Percentiles rank a stretch among this genome's conserved stretches.
Conservation (phyloP, 306 rosid species). For the Fragaria nilgerrensis region DNA sequence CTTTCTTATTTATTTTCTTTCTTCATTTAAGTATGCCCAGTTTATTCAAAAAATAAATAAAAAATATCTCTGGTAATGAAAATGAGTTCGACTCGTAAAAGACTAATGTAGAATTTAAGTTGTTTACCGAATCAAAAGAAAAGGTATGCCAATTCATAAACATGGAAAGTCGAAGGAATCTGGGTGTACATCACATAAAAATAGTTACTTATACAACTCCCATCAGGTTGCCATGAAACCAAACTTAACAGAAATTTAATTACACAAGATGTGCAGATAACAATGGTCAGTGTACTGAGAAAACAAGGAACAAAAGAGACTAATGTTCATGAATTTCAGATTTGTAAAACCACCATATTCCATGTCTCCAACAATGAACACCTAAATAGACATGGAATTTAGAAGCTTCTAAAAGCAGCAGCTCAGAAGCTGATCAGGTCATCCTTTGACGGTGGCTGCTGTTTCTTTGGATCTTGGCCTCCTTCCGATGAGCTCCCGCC, state of each 20-base stretch:
- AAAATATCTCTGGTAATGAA: too few relatives aligned
- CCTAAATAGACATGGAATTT: slow-evolving; percentile 21
- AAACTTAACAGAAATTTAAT: slow-evolving; percentile 16
- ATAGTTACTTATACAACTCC: not conserved
- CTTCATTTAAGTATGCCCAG: too few relatives aligned
- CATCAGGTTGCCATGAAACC: slow-evolving; percentile 2
- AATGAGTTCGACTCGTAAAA: too few relatives aligned
- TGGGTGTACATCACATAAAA: not conserved
- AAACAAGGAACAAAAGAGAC: not conserved
- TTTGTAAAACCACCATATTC: slow-evolving; percentile 11
- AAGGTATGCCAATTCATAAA: too few relatives aligned
- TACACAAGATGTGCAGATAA: slow-evolving; percentile 22
- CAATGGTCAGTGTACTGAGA: slow-evolving; percentile 9
- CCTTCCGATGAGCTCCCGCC: slow-evolving; percentile 54
- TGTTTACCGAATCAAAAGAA: too few relatives aligned
- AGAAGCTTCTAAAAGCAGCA: not conserved
- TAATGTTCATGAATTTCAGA: slow-evolving; percentile 15
- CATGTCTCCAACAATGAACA: slow-evolving; percentile 30
- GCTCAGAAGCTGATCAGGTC: slow-evolving; percentile 80
- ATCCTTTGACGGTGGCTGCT: slow-evolving; percentile 59
- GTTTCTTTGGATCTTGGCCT: slow-evolving; percentile 67
- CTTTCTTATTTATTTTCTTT: not conserved
- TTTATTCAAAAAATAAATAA: too few relatives aligned
- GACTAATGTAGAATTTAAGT: too few relatives aligned
- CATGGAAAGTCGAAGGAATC: not conserved